Conservation (phyloP, 768 basidiomycete species). For the Coprinopsis marcescibilis region DNA sequence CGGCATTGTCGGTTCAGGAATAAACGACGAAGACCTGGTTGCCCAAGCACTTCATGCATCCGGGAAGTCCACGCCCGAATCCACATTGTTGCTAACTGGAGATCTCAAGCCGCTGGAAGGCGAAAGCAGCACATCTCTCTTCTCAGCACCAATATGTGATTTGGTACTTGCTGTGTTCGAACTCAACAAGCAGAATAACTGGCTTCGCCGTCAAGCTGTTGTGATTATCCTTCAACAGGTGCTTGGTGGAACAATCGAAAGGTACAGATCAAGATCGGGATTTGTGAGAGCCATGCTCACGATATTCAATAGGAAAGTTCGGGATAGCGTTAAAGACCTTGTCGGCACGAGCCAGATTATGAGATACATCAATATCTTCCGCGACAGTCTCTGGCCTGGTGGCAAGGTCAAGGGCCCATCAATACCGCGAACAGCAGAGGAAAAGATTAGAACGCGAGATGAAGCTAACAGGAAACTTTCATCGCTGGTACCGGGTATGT, state of each 20-base stretch:
- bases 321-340: conserved; percentile 64
- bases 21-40: conserved; percentile 82
- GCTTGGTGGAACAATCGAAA: conserved; percentile 91
- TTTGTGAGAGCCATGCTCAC: too few species aligned
- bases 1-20: conserved; percentile 71
- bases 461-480: conserved; percentile 90
- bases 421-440: conserved; percentile 68
- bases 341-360: conserved; percentile 69
- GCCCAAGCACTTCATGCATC: conserved; percentile 71
- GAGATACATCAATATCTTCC: conserved; percentile 58
- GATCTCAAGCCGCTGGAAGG: conserved; percentile 80
- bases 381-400: conserved; percentile 80
- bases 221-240: conserved; percentile 96
- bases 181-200: conserved; percentile 93
- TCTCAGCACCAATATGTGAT: conserved; percentile 93
- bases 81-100: conserved; percentile 64
- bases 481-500: conserved; percentile 81
- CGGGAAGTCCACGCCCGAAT: conserved; percentile 60
- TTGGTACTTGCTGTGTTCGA: conserved; percentile 91
- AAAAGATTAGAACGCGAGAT: conserved; percentile 74
- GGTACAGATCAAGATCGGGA: too few species aligned
- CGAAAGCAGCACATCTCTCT: conserved; percentile 83
- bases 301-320: conserved; percentile 86
- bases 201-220: conserved; percentile 92
- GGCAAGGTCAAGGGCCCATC: conserved; percentile 61